phyloP scores from a whole-genome alignment of 306 rosid species.

The Vigna mungo region DNA sequence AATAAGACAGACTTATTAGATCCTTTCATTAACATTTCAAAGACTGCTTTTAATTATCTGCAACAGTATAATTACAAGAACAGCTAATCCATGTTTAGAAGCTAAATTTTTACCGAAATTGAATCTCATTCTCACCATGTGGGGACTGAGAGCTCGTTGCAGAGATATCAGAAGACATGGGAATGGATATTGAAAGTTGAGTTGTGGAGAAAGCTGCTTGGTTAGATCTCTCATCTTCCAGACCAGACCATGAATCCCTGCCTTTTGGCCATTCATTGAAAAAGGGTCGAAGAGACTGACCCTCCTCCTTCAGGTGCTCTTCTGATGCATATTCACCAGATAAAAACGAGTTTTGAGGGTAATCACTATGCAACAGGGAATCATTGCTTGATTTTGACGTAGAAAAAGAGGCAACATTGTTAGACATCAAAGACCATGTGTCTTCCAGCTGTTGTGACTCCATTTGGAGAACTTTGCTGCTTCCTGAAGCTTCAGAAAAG shows the following conservation, averaged over 20 bases:
- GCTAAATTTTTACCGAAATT: conserved; percentile 13
- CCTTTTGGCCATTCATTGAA: conserved; percentile 55
- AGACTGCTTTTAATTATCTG: conserved; percentile 42
- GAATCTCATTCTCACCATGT: conserved; percentile 49
- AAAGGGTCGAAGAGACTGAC: conserved; percentile 49
- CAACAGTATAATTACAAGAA: conserved; percentile 26
- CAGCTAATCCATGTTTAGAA: conserved; percentile 28
- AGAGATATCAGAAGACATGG: conserved; percentile 55
- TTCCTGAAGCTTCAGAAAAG: conserved; percentile 49
- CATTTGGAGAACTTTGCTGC: conserved; percentile 45
- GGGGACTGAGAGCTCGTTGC: conserved; percentile 49
- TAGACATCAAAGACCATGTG: conserved; percentile 52
- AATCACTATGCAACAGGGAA: conserved; percentile 47
- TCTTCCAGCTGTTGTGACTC: conserved; percentile 50
- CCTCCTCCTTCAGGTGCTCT: conserved; percentile 47
- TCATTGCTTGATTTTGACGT: conserved; percentile 45
- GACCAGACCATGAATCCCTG: conserved; percentile 49
- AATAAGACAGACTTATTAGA: conserved; percentile 18
- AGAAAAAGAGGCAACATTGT: conserved; percentile 45
- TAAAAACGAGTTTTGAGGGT: conserved; percentile 51
- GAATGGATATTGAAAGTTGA: conserved; percentile 53
- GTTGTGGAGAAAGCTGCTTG: conserved; percentile 51
- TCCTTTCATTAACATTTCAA: conserved; percentile 40
- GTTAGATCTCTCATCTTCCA: conserved; percentile 50
- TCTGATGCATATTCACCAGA: conserved; percentile 46